Evolutionary conservation across 495 filamentous ascomycete species (phyloP), one percentile per base, ranked within the genome.

Genomic region (Talaromyces wortmannii): DNA sequence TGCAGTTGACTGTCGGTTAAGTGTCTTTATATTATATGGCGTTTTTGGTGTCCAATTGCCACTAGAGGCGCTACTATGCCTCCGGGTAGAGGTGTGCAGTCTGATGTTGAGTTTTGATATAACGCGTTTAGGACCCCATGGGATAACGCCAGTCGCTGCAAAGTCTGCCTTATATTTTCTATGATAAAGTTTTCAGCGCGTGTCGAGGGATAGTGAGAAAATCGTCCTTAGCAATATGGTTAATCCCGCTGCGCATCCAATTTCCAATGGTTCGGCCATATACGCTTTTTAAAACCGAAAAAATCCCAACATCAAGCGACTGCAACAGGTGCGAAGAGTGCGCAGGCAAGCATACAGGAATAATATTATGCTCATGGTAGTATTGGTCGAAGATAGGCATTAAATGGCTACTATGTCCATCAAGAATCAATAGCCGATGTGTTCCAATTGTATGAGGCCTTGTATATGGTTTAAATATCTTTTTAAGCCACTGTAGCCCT

Each of bases 241-340:
- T 56, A 33, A 54, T 54, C 16, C 58, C 50, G 36, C 33, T 32
- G 3, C 17, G 45, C 44, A 57, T 60, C 12, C 23, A 13, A 10
- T 23, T 31, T 43, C 58, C 40, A 52, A 58, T 18, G 18, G 55
- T 36, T n/a, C 50, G 48, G 32, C 62, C 52, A 50, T 67, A 64
- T 29, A 61, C 48, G 12, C 51, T 46, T 31, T 67, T 63, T 33
- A 67, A 56, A 52, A 53, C 2, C 63, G 31, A 57, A 66, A 64
- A 55, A 57, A n/a, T 44, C 62, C 62, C 6, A n/a, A 70, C 58
- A 59, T 69, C 63, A 15, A 69, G 61, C 6, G 64, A 63, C 49
- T 67, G 65, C 49, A 66, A 56, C 18, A 63, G 54, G 31, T 67
- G 61, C 7, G 63, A 64, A 11, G 59, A 55, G 49, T 66, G 54